Conservation (phyloP, 495 filamentous ascomycete species). For the Amorphotheca resinae region DNA sequence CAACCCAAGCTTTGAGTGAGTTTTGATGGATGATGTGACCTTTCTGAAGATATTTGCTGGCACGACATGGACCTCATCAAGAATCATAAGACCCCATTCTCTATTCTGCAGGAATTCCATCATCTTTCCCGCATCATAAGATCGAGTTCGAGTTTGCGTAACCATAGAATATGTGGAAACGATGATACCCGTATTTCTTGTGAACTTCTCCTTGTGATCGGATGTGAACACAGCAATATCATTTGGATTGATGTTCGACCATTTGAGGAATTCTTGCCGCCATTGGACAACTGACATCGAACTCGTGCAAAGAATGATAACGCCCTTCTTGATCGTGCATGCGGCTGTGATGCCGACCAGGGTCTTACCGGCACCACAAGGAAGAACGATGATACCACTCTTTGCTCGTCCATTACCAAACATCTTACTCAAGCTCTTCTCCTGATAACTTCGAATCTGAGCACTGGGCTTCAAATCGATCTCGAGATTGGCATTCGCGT, state of each 20-base stretch:
- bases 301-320: constrained; percentile 89
- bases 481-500: constrained; percentile 75
- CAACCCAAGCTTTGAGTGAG: constrained; percentile 91
- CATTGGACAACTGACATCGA: constrained; percentile 98
- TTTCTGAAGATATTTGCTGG: constrained; percentile 91
- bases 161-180: constrained; percentile 99
- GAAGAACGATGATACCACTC: constrained; percentile 93
- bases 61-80: constrained; percentile 98
- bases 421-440: constrained; percentile 97
- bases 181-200: constrained; percentile 82
- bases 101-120: constrained; percentile 88
- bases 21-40: constrained; percentile 81
- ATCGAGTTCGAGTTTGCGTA: constrained; percentile 70
- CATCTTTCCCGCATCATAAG: constrained; percentile 91
- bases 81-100: constrained; percentile 96
- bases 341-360: constrained; percentile 93
- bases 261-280: constrained; percentile 90
- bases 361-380: constrained; percentile 95
- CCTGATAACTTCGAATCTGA: constrained; percentile 84
- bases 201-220: constrained; percentile 83
- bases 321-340: constrained; percentile 93
- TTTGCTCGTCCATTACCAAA: constrained; percentile 96
- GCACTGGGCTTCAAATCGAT: constrained; percentile 81
- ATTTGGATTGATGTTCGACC: constrained; percentile 92
- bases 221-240: constrained; percentile 93